phyloP scores from a whole-genome alignment of 2,329 filamentous ascomycete species.

The Didymella pinodella region DNA sequence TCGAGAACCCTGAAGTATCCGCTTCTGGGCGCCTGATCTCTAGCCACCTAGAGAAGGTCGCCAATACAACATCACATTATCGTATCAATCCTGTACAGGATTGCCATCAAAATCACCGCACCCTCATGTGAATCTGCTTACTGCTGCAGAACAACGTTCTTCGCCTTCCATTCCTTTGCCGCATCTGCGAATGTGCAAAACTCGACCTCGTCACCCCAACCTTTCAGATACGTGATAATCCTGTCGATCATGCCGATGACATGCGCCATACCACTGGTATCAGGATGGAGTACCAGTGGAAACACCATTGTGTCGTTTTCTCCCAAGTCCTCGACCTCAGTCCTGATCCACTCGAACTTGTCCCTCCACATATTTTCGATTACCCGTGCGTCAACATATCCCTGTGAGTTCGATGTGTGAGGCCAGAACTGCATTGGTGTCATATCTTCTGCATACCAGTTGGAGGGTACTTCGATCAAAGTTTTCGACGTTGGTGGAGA shows the following conservation, averaged over 20 bases:
- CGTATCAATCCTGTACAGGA: neutral
- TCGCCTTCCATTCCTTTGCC: slow-evolving; percentile 52
- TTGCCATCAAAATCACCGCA: neutral
- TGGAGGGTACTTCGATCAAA: slow-evolving; percentile 59
- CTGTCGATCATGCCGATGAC: slow-evolving; percentile 66
- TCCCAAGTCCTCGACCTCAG: slow-evolving; percentile 49
- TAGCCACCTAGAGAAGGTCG: neutral
- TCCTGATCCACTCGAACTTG: slow-evolving; percentile 63
- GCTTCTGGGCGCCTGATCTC: neutral
- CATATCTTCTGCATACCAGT: slow-evolving; percentile 63
- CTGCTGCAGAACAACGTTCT: slow-evolving; percentile 17
- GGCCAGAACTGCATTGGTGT: slow-evolving; percentile 59
- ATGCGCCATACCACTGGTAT: slow-evolving; percentile 68
- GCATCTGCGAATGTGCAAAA: slow-evolving; percentile 56
- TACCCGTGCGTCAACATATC: slow-evolving; percentile 64
- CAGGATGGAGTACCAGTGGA: slow-evolving; percentile 63
- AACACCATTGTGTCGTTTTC: slow-evolving; percentile 55
- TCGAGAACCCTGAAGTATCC: slow-evolving; percentile 12
- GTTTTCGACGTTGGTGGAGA: slow-evolving; percentile 34
- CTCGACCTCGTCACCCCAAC: slow-evolving; percentile 55
- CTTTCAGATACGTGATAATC: slow-evolving; percentile 60
- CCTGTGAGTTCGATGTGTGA: slow-evolving; percentile 61
- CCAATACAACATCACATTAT: neutral
- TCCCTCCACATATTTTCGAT: slow-evolving; percentile 70
- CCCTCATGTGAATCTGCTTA: neutral